Base-by-base conservation (phyloP, 768 basidiomycete genomes). In the Amanita rimosa region DNA sequence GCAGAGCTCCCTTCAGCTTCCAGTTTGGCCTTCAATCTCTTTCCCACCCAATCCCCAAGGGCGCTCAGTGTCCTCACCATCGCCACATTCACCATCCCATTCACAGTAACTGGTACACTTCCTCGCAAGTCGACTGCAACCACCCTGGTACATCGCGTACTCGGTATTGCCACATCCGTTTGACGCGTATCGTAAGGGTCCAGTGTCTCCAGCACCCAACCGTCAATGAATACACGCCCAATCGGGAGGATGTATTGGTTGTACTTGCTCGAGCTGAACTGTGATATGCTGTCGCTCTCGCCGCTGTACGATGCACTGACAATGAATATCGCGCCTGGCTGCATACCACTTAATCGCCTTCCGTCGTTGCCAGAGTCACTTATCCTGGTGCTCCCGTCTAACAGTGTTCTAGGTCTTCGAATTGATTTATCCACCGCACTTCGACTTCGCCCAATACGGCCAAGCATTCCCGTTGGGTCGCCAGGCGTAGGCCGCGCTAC, bases 141-240 rank as follows among this genome's bases (percentile, higher is more conserved):
- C 35, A 95, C 70, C 49, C 88, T 74, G 38, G 86, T 92, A 62
- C 90, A 94, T 41, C 85, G 67, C 34, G 93, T 90, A 3, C 92
- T 96, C 1, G 94, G 96, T 39, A 98, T 95, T 10, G 90, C 78
- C 59, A 92, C 95, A 54, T 90, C 91, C 64, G 95, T 92, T 52
- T 83, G 83, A 19, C 48, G 27, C 19, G 48, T 49, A 19, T 90
- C 85, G 52, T 97, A 97, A 0, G 94, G 93, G 59, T 98, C 95
- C 41, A 98, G 75, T 3, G 95, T 97, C 68, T 99, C 93, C 57
- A 96, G 65, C 27, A 95, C 81, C 96, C 96, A 99, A 2, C 87
- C 95, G 58, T 97, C 93, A 5, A 99, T 67, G 54, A 87, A 82
- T 29, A 91, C 70, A 11, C 85, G 79, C 2, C 92, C 95, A 13